phyloP scores from a whole-genome alignment of 148 eudicot genomes.

The Salicornia ramosissima region DNA sequence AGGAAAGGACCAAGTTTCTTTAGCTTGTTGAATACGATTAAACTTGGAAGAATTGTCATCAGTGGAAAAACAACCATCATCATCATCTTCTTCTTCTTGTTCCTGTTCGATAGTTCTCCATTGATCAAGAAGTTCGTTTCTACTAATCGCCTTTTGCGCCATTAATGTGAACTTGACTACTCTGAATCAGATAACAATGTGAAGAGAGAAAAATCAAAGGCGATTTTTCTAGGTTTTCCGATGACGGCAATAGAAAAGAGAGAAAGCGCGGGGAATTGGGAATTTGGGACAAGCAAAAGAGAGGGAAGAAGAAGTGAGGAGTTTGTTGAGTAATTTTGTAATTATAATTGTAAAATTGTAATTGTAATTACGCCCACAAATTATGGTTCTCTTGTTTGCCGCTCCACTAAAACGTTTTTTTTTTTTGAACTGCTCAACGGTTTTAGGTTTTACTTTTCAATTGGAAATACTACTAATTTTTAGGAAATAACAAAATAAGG shows the following conservation, averaged over 20 bases:
- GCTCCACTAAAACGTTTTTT: no score
- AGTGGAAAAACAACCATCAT: slow-evolving; percentile 11
- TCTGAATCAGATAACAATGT: background rate
- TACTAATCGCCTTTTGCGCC: slow-evolving; percentile 34
- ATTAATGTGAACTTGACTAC: slow-evolving; percentile 11
- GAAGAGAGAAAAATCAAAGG: background rate
- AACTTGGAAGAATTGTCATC: slow-evolving; percentile 16
- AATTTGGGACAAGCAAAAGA: background rate
- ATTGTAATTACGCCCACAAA: no score
- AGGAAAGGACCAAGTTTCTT: slow-evolving; percentile 58
- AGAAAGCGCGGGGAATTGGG: slow-evolving; percentile 8
- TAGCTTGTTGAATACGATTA: slow-evolving; percentile 50
- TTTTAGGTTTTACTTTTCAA: no score
- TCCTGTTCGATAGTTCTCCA: slow-evolving; percentile 78
- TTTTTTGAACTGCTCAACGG: no score
- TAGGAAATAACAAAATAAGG: no score
- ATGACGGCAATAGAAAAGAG: slow-evolving; percentile 9
- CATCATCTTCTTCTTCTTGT: slow-evolving; percentile 24
- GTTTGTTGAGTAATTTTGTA: background rate
- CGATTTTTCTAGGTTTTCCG: slow-evolving; percentile 7
- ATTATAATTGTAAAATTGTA: no score
- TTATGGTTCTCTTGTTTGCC: no score
- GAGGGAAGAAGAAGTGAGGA: background rate
- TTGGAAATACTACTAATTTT: no score
- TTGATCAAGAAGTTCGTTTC: slow-evolving; percentile 61